These are phyloP conservation scores for Biscogniauxia mediterranea DNA, from an alignment of 2,329 filamentous ascomycete species.

Conservation along the genomic window DNA sequence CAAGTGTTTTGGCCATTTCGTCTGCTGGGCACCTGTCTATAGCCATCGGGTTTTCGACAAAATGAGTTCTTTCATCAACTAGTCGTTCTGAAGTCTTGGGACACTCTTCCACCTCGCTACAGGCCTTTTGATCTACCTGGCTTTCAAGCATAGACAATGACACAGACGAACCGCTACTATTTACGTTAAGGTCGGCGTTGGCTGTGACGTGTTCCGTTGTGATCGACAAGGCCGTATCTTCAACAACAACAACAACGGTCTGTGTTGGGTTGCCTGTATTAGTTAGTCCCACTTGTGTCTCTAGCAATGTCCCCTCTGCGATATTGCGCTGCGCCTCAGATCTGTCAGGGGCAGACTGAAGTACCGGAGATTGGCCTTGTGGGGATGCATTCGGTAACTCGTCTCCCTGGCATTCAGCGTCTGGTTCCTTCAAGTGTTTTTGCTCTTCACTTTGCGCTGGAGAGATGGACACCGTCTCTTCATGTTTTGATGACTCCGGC, in stretches of 20 bases:
- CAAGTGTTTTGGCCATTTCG: neutral
- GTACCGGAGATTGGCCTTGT: neutral
- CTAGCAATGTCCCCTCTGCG: neutral
- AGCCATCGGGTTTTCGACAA: constrained; percentile 23
- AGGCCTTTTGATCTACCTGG: neutral
- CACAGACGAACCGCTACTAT: neutral
- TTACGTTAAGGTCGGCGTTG: neutral
- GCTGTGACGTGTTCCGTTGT: neutral
- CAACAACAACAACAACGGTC: neutral
- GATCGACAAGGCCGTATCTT: neutral
- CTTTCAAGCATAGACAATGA: neutral
- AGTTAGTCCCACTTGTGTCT: neutral
- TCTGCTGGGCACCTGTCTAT: constrained; percentile 3
- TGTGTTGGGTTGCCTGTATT: neutral
- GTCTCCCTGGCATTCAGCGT: neutral
- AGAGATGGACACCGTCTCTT: constrained; percentile 3
- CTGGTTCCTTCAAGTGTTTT: neutral
- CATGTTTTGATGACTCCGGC: constrained; percentile 10
- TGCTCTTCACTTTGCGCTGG: constrained; percentile 1
- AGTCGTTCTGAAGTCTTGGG: neutral
- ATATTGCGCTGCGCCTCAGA: neutral
- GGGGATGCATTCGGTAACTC: neutral
- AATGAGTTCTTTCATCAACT: constrained; percentile 23
- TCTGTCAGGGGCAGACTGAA: neutral
- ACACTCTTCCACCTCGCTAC: neutral